Evolutionary conservation across 2,329 filamentous ascomycete genomes (phyloP), one percentile per base, ranked within the genome.

Genomic region (Cladosporium velox): DNA sequence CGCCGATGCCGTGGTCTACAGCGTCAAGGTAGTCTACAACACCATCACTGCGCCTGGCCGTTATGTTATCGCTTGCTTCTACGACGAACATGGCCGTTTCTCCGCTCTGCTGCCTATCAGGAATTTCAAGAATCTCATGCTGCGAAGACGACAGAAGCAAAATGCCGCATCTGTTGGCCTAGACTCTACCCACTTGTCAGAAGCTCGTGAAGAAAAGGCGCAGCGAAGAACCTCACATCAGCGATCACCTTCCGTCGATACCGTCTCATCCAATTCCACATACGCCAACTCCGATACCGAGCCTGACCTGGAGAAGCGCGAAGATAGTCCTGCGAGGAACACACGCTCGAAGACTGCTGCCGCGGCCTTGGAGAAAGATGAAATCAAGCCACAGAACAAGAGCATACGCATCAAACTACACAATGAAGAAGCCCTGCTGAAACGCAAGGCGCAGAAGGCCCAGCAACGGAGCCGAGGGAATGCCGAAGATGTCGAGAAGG

Each of bases 371-470:
- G 90, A 92, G 69, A 66, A 67, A 52, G 65, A 72, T 21, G 90
- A 93, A 70, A 85, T 85, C 68, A 84, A 85, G 18, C 89, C 90
- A 4, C 82, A 87, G 7, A 87, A 91, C 73, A 86, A 92, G 65
- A 96, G 93, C 1, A 97, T 97, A 70, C 88, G 93, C 47, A 97
- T 98, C 73, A 96, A 95, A 79, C 84, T 97, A 15, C 89, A 94
- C 77, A 91, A 89, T 69, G 91, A 97, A 72, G 91, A 93, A 66
- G 86, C 57, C 10, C 47, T 60, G 44, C 34, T 62, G 32, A 87
- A 49, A 80, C 87, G 91, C 66, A 93, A 92, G 77, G 86, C 89
- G 74, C 85, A 85, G 72, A 90, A 87, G 77, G 82, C 83, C 26
- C 74, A 83, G 32, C 60, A 55, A 34, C 67, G 68, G 26, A 65